Percentiles rank a stretch among this genome's conserved stretches.
Conservation (phyloP, 805 yeast species). For the Ogataea methylovora region DNA sequence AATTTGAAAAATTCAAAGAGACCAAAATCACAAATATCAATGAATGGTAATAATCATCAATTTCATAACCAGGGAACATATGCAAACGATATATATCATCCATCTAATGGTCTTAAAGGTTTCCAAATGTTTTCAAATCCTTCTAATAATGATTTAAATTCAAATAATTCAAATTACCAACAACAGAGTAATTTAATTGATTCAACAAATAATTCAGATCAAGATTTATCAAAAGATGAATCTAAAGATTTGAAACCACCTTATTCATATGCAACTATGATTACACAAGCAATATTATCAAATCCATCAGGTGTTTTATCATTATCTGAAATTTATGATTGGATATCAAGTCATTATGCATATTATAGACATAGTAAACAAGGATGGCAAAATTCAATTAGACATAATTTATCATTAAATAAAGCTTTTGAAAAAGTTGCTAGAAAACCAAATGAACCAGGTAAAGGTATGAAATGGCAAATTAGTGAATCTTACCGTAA, state of each 20-base stretch:
- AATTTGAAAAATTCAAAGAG: slow-evolving; percentile 19
- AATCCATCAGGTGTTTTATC: slow-evolving; percentile 84
- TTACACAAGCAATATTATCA: slow-evolving; percentile 91
- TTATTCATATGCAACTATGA: slow-evolving; percentile 95
- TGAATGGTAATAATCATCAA: slow-evolving; percentile 1
- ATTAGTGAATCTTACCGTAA: slow-evolving; percentile 77
- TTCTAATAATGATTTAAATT: slow-evolving; percentile 1
- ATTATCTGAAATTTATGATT: slow-evolving; percentile 83
- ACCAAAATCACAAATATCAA: slow-evolving; percentile 1
- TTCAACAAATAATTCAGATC: no score
- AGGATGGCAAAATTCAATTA: slow-evolving; percentile 98
- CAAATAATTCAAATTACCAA: no score
- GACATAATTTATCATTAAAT: slow-evolving; percentile 89
- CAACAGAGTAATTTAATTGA: slow-evolving; percentile 4
- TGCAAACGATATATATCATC: slow-evolving; percentile 8
- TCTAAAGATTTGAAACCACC: slow-evolving; percentile 95
- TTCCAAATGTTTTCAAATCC: slow-evolving; percentile 50
- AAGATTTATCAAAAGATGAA: slow-evolving; percentile 81
- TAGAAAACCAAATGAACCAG: slow-evolving; percentile 91
- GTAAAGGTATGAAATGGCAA: slow-evolving; percentile 99
- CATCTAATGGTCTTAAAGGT: slow-evolving; percentile 28
- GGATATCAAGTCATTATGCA: slow-evolving; percentile 84
- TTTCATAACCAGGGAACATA: slow-evolving; percentile 5
- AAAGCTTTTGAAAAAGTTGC: slow-evolving; percentile 98
- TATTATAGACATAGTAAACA: slow-evolving; percentile 87